A percentile compares a stretch with the other conserved stretches of the same genome.
Evolutionary conservation across 768 basidiomycete genomes (phyloP).

Genomic region (Leccinum subgranulosum): DNA sequence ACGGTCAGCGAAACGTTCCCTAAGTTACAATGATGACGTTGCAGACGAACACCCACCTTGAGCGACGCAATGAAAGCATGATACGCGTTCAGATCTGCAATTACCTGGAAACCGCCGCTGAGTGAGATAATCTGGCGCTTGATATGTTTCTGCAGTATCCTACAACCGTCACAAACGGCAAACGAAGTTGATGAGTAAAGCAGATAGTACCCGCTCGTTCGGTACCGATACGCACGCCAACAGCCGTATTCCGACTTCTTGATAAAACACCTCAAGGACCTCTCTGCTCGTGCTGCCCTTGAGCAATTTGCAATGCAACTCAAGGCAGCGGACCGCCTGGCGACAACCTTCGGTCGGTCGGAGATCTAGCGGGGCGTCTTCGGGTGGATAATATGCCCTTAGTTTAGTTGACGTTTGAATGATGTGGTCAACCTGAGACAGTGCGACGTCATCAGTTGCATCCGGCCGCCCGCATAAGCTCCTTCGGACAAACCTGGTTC

Average conservation of each 20-base stretch:
- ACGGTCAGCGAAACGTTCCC: neutral
- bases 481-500: constrained; percentile 66
- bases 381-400: constrained; percentile 87
- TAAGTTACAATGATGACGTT: neutral
- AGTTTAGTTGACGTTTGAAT: constrained; percentile 79
- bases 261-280: constrained; percentile 96
- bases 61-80: constrained; percentile 84
- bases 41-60: constrained; percentile 48
- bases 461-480: neutral
- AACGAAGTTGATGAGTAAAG: neutral
- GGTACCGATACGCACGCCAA: constrained; percentile 55
- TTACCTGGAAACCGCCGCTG: constrained; percentile 91
- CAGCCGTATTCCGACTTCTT: constrained; percentile 91
- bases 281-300: constrained; percentile 95
- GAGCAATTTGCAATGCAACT: constrained; percentile 87
- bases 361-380: constrained; percentile 75
- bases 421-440: constrained; percentile 82
- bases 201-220: neutral
- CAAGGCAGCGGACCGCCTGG: constrained; percentile 87
- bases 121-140: constrained; percentile 97
- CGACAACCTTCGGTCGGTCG: constrained; percentile 82
- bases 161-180: neutral
- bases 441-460: neutral
- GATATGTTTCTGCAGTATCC: constrained; percentile 94
- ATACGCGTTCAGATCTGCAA: constrained; percentile 94